Evolutionary conservation across 2,329 filamentous ascomycete species (phyloP), one percentile per base, ranked within the genome.

Genomic region (Trichoderma sp.): DNA sequence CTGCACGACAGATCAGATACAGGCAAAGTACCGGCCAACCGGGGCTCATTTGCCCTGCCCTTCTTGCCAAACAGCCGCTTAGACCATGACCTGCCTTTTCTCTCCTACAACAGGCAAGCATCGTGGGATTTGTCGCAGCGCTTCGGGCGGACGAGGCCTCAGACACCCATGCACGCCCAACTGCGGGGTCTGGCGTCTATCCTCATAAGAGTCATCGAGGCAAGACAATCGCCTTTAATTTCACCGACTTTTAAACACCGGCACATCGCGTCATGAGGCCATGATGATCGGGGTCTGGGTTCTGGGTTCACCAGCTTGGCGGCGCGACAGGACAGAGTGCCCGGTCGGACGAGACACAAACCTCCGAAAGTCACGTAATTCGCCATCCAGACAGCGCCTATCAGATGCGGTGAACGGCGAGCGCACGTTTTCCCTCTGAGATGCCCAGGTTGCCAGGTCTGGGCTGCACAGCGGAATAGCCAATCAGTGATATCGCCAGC

Each of bases 161-260:
- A 23, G 53, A 71, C 53, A 64, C 62, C 69, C 69, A 71, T 65
- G 63, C 69, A 67, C 43, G 69, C 71, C 71, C 71, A 72, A 72
- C 71, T 72, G 71, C 71, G 71, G 71, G 71, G 71, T 71, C 69
- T 55, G 28, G 32, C 47, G 32, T 58, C 53, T 58, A 57, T 70
- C 39, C 50, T 63, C 23, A 57, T 43, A 72, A 70, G 71, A 72
- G 71, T 72, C 71, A 72, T 72, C 36, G 67, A 69, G 59, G 30
- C 23, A 30, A 58, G 36, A 32, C n/a, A 57, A 50, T 23, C 28
- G n/a, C n/a, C 61, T 70, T 20, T 28, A 57, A 64, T 47, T 72
- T 72, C 71, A 72, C 71, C 71, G 71, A 72, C 71, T 72, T 72
- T 72, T 72, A 58, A n/a, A 58, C 20, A 30, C 34, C 47, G 30